A percentile compares a stretch with the other conserved stretches of the same genome.
Conservation (phyloP, 2,329 filamentous ascomycete genomes). For the Leptosphaerulina australis region DNA sequence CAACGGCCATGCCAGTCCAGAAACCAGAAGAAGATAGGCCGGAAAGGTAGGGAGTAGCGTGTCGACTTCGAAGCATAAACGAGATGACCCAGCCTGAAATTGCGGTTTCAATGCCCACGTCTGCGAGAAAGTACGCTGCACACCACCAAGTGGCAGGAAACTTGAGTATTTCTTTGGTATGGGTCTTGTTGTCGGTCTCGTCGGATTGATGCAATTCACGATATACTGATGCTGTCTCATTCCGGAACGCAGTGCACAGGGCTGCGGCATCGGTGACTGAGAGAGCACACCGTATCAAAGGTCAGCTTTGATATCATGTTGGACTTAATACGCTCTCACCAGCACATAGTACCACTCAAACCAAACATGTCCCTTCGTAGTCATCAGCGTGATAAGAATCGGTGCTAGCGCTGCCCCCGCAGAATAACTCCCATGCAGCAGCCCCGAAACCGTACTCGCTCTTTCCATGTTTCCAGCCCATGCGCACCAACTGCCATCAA, state of each 20-base stretch:
- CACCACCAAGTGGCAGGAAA: slow-evolving; percentile 51
- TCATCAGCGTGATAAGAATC: slow-evolving; percentile 43
- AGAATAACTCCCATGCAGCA: slow-evolving; percentile 52
- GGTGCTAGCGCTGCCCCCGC: slow-evolving; percentile 50
- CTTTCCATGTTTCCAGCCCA: slow-evolving; percentile 52
- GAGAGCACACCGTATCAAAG: slow-evolving; percentile 16
- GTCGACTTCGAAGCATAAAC: slow-evolving; percentile 53
- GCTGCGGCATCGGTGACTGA: slow-evolving; percentile 27
- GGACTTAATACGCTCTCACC: slow-evolving; percentile 32
- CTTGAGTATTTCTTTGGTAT: slow-evolving; percentile 36
- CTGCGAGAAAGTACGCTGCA: slow-evolving; percentile 52
- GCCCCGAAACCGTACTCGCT: slow-evolving; percentile 50
- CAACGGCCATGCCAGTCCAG: slow-evolving; percentile 54
- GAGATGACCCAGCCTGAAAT: slow-evolving; percentile 57
- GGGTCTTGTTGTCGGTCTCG: slow-evolving; percentile 1
- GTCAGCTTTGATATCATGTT: neutral
- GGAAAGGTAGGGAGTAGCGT: slow-evolving; percentile 46
- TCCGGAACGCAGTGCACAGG: slow-evolving; percentile 48
- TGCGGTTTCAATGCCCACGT: slow-evolving; percentile 54
- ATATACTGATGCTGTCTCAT: slow-evolving; percentile 44
- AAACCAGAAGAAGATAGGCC: slow-evolving; percentile 53
- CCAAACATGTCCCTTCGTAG: slow-evolving; percentile 39
- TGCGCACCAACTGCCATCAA: slow-evolving; percentile 55
- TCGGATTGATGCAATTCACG: slow-evolving; percentile 30
- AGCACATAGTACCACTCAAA: slow-evolving; percentile 50